Conservation (phyloP, 176 grass and related monocot species). For the Zea luxurians region DNA sequence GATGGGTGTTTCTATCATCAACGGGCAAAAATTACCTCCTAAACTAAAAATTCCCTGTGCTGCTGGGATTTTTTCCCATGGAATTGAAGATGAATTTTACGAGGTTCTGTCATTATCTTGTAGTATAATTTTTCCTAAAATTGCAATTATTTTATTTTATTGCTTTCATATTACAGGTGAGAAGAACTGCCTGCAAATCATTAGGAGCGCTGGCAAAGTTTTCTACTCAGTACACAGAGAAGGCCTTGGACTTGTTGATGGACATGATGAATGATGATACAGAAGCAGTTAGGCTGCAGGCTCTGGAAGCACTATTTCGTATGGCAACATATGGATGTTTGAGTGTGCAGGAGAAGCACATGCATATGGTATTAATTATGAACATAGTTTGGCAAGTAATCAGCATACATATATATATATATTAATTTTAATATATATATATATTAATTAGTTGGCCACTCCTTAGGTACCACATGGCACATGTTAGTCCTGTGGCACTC, state of each 20-base stretch:
- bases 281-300: conserved; percentile 64
- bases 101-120: conserved; percentile 48
- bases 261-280: conserved; percentile 91
- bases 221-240: conserved; percentile 63
- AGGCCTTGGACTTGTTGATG: conserved; percentile 82
- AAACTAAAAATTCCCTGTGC: conserved; percentile 55
- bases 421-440: neutral
- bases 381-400: conserved; percentile 24
- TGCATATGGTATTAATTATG: conserved; percentile 77
- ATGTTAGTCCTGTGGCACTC: neutral
- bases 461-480: neutral
- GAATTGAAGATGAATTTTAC: conserved; percentile 88
- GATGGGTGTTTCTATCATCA: conserved; percentile 37
- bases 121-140: conserved; percentile 11
- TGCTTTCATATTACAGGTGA: conserved; percentile 58
- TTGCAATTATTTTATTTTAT: conserved; percentile 25
- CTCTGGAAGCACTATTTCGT: conserved; percentile 63
- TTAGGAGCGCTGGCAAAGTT: conserved; percentile 62
- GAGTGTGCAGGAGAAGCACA: conserved; percentile 73
- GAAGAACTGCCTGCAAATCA: conserved; percentile 63
- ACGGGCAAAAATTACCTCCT: conserved; percentile 46
- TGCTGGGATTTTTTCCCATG: conserved; percentile 77
- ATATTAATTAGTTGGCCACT: neutral
- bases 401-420: neutral
- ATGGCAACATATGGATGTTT: conserved; percentile 72